phyloP scores from a whole-genome alignment of 371 early-diverging fungal species.

The Dinochytrium kinnereticum region DNA sequence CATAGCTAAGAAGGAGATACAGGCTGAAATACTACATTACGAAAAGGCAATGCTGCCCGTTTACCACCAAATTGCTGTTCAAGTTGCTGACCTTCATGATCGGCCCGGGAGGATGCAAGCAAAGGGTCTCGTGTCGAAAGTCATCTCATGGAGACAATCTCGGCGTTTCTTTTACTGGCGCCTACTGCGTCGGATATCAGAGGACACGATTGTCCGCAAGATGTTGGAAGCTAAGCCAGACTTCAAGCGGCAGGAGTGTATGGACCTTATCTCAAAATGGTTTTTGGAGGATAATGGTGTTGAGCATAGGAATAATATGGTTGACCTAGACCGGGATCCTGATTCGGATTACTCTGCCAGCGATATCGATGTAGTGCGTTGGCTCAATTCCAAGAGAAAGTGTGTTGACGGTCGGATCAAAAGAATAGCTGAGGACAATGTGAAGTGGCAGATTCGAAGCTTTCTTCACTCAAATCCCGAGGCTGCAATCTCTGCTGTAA shows the following conservation, averaged over 20 bases:
- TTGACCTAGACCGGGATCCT: conserved; percentile 21
- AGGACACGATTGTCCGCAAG: conserved; percentile 42
- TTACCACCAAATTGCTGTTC: conserved; percentile 92
- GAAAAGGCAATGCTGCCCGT: conserved; percentile 86
- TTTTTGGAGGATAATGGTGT: conserved; percentile 42
- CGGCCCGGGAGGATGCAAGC: conserved; percentile 94
- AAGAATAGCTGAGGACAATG: conserved; percentile 20
- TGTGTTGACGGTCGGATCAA: conserved; percentile 43
- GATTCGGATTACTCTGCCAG: conserved; percentile 21
- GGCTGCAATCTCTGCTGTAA: not conserved
- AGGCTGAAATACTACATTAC: conserved; percentile 75
- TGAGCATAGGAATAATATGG: conserved; percentile 20
- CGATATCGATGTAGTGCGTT: conserved; percentile 53
- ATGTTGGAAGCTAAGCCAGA: conserved; percentile 34
- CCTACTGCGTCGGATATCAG: conserved; percentile 75
- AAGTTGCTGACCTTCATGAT: conserved; percentile 98
- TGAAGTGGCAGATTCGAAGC: conserved; percentile 16
- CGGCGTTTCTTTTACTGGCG: conserved; percentile 95
- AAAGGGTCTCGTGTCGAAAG: conserved; percentile 85
- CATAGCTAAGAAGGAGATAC: conserved; percentile 59
- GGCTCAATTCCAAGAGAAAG: conserved; percentile 40
- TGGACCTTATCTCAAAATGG: conserved; percentile 37
- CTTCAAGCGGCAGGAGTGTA: conserved; percentile 32
- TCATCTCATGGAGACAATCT: conserved; percentile 81
- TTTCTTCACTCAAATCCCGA: not conserved